Evolutionary conservation across 2,329 filamentous ascomycete genomes (phyloP).

Genomic region (Ceratocystis lukuohia): DNA sequence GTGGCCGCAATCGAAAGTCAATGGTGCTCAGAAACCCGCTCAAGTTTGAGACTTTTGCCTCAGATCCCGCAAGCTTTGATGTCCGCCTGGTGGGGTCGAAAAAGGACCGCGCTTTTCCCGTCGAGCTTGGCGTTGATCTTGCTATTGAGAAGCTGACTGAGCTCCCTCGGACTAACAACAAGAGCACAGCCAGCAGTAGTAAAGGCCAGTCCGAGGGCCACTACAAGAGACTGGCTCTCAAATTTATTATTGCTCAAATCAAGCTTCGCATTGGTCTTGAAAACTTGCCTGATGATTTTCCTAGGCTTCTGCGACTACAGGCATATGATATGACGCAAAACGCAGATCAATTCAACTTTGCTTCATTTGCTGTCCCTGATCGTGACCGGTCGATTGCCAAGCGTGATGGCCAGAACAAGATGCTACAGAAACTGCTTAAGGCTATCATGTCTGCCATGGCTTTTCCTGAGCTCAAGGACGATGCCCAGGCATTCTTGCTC

Average conservation of each 20-base stretch:
- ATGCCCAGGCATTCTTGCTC: constrained; percentile 60
- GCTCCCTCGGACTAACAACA: constrained; percentile 42
- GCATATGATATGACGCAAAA: constrained; percentile 68
- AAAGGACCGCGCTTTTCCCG: constrained; percentile 75
- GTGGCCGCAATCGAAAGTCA: constrained; percentile 89
- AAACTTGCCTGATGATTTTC: constrained; percentile 76
- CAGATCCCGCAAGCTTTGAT: constrained; percentile 79
- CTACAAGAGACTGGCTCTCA: constrained; percentile 88
- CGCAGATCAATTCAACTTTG: constrained; percentile 57
- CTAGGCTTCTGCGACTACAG: constrained; percentile 71
- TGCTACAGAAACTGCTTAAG: constrained; percentile 76
- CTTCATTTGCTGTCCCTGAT: constrained; percentile 61
- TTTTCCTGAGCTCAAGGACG: constrained; percentile 62
- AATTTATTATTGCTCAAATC: constrained; percentile 73
- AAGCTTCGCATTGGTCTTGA: constrained; percentile 86
- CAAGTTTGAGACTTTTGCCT: constrained; percentile 68
- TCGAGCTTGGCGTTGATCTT: constrained; percentile 72
- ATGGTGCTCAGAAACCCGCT: constrained; percentile 81
- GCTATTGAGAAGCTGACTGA: constrained; percentile 84
- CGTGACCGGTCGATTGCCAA: constrained; percentile 74
- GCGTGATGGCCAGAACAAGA: constrained; percentile 69
- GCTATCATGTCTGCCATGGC: constrained; percentile 77
- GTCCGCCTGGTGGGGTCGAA: constrained; percentile 80
- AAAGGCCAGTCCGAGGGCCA: constrained; percentile 58
- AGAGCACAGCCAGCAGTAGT: constrained; percentile 29